A percentile compares a stretch with the other conserved stretches of the same genome.
phyloP scores from a whole-genome alignment of 768 basidiomycete genomes.

The Fomitopsis serialis region DNA sequence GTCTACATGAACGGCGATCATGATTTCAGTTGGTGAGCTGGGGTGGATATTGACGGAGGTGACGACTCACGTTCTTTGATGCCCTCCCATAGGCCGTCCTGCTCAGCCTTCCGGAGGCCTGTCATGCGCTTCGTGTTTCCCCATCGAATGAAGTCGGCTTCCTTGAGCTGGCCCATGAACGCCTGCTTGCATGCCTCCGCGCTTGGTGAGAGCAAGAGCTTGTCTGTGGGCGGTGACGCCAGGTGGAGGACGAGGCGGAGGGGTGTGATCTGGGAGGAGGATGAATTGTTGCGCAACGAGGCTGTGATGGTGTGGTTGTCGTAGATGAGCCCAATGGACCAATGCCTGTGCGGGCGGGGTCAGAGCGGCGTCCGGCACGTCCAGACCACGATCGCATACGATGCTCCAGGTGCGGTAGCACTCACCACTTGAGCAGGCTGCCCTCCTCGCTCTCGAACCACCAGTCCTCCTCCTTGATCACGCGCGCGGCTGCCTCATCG shows the following conservation, averaged over 20 bases:
- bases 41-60: too few species aligned
- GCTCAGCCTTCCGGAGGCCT: slow-evolving; percentile 81
- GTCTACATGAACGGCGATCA: slow-evolving; percentile 43
- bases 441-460: slow-evolving; percentile 95
- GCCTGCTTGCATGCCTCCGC: slow-evolving; percentile 87
- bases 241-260: slow-evolving; percentile 84
- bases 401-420: slow-evolving; percentile 6
- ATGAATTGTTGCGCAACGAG: slow-evolving; percentile 39
- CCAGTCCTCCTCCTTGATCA: slow-evolving; percentile 86
- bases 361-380: background rate
- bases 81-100: slow-evolving; percentile 97
- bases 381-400: background rate
- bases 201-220: slow-evolving; percentile 73
- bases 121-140: slow-evolving; percentile 94
- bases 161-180: slow-evolving; percentile 94
- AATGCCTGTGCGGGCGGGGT: slow-evolving; percentile 63
- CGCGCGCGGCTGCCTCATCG: slow-evolving; percentile 74
- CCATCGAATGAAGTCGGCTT: slow-evolving; percentile 96
- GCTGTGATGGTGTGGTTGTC: slow-evolving; percentile 72
- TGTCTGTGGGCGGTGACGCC: slow-evolving; percentile 81
- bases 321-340: slow-evolving; percentile 94
- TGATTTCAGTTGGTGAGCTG: background rate
- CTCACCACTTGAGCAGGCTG: slow-evolving; percentile 80
- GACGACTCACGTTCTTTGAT: slow-evolving; percentile 80
- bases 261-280: slow-evolving; percentile 44